These are phyloP conservation scores for Trypanosomatidae sp. DNA, from an alignment of 208 protist species.

Conservation along the genomic window DNA sequence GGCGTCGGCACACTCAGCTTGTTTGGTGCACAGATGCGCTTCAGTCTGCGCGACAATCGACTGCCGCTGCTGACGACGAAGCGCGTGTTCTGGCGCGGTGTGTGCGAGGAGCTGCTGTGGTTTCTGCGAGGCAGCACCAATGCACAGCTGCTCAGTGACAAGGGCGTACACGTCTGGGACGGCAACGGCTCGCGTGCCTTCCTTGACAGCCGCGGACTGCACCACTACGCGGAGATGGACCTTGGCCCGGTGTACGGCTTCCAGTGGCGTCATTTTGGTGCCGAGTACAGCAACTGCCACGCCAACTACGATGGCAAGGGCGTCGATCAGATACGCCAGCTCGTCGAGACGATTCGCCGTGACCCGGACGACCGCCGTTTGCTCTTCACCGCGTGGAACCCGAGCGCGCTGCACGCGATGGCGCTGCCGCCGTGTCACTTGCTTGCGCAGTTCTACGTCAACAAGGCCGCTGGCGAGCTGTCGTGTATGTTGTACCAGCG, in stretches of 20 bases:
- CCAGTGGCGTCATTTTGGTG: constrained; percentile 98
- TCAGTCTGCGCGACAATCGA: constrained; percentile 83
- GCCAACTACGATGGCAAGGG: constrained; percentile 90
- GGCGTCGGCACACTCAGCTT: constrained; percentile 91
- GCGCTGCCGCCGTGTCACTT: constrained; percentile 98
- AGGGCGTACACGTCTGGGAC: constrained; percentile 97
- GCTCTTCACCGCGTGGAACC: constrained; percentile 97
- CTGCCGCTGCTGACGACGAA: constrained; percentile 98
- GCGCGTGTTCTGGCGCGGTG: constrained; percentile 96
- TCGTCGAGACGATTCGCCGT: constrained; percentile 86
- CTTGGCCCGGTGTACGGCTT: constrained; percentile 98
- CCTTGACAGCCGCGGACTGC: constrained; percentile 91
- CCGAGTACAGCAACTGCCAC: constrained; percentile 78
- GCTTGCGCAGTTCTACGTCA: constrained; percentile 96
- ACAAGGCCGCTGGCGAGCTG: constrained; percentile 76
- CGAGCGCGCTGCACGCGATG: constrained; percentile 89
- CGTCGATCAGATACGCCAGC: constrained; percentile 93
- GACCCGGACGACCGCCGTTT: constrained; percentile 94
- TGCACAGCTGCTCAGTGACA: constrained; percentile 84
- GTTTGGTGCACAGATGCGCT: constrained; percentile 97
- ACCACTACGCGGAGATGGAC: constrained; percentile 90
- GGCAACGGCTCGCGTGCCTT: constrained; percentile 95
- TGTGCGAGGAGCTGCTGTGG: constrained; percentile 97
- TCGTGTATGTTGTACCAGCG: constrained; percentile 92
- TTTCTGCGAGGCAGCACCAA: constrained; percentile 95